Base-by-base conservation (phyloP, 208 protist genomes). In the Acanthamoeba healyi region DNA sequence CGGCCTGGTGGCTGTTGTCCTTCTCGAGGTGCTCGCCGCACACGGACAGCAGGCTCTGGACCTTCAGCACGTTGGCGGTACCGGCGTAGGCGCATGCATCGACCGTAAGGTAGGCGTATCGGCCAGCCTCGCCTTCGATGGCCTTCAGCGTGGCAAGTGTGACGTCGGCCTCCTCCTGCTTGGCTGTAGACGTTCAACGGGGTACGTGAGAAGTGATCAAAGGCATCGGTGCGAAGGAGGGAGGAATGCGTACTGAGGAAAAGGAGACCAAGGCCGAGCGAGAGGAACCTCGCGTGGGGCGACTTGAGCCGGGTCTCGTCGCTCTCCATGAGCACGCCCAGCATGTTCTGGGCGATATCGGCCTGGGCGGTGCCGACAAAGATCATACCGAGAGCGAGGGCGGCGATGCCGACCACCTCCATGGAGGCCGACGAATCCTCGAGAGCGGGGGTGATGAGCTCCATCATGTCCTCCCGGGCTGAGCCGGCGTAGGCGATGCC, bases 61-160 rank as follows among this genome's bases (percentile, higher is more conserved):
- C 98, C 56, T 99, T 98, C 7, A 99, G 96, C 17, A 99, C 99
- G 95, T 99, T 99, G 61, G 99, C 99, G 9, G 99, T 99, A 17
- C 98, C 99, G 19, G 99, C 99, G 95, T 99, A 99, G 3, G 99
- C 99, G 93, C 99, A 99, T 44, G 98, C 98, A 67, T 99, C 98
- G 22, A 99, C 94, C 2, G 99, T 98, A 26, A 99, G 97, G 77
- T 97, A 95, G 7, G 98, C 96, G 96, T 99, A 99, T 65, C 98
- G 95, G 29, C 97, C 97, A 42, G 99, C 98, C 29, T 97, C 77
- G 19, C 95, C 90, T 1, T 98, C 94, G 9, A 98, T 44, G 15
- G 98, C 97, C 70, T 98, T 98, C 1, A 98, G 96, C 7, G 98
- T 98, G 72, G 99, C 98, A 9, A 99, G 93, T 5, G 98, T 97